phyloP scores from a whole-genome alignment of 2,329 filamentous ascomycete genomes.

The Septoria linicola region DNA sequence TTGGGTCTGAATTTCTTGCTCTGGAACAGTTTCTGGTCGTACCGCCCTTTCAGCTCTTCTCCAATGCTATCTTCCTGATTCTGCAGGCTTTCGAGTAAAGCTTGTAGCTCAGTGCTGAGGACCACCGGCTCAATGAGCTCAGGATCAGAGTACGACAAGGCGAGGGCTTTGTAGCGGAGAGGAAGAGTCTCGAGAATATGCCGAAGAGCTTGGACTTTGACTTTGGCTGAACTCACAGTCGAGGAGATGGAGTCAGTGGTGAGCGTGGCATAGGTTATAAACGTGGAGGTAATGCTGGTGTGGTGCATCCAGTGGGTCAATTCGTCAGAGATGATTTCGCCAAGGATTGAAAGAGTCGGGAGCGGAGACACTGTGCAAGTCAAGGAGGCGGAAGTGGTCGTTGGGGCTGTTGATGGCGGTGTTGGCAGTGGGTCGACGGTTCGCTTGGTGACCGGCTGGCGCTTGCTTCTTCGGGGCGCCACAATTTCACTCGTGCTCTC shows the following conservation, averaged over 20 bases:
- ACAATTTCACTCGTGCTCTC: too few species aligned
- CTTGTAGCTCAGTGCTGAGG: not conserved
- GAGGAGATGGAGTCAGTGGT: not conserved
- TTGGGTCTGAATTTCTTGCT: slow-evolving; percentile 15
- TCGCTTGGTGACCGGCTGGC: too few species aligned
- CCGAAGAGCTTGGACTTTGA: slow-evolving; percentile 2
- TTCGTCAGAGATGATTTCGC: too few species aligned
- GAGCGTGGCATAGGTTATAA: not conserved
- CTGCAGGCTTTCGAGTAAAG: slow-evolving; percentile 8
- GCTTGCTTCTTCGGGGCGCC: too few species aligned
- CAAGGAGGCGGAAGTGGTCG: too few species aligned
- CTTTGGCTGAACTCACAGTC: not conserved
- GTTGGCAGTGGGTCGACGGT: too few species aligned
- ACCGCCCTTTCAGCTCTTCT: slow-evolving; percentile 6
- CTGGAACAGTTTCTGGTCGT: slow-evolving; percentile 13
- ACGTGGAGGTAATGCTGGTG: too few species aligned
- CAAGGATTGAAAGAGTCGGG: too few species aligned
- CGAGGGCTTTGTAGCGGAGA: slow-evolving; percentile 16
- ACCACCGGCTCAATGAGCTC: not conserved
- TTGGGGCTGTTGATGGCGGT: too few species aligned
- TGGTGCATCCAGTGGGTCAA: too few species aligned
- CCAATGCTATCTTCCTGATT: slow-evolving; percentile 4
- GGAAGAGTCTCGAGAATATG: slow-evolving; percentile 22
- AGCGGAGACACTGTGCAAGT: too few species aligned
- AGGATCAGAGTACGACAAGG: slow-evolving; percentile 7